A percentile compares a stretch with the other conserved stretches of the same genome.
Evolutionary conservation across 148 eudicot genomes (phyloP).

Genomic region (Diospyros lotus): DNA sequence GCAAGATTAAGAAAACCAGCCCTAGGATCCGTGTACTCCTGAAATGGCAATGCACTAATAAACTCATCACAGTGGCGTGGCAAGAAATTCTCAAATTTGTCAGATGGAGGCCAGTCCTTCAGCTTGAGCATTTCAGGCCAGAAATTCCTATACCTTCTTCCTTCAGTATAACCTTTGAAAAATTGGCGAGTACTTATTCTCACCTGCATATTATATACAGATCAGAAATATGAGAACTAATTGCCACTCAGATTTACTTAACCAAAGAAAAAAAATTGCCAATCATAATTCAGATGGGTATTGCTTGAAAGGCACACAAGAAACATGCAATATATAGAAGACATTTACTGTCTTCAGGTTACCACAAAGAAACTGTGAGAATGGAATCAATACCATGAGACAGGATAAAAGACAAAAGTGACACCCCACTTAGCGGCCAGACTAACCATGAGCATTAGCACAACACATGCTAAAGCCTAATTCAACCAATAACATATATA

Average conservation of each 20-base stretch:
- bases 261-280: neutral
- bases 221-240: neutral
- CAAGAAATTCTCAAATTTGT: conserved; percentile 74
- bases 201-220: conserved; percentile 40
- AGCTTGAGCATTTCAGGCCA: conserved; percentile 98
- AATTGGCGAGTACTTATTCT: conserved; percentile 58
- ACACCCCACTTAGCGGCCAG: too few relatives aligned
- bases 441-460: too few relatives aligned
- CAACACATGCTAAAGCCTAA: too few relatives aligned
- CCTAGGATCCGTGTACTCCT: conserved; percentile 81
- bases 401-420: neutral
- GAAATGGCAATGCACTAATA: conserved; percentile 70
- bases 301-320: neutral
- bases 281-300: neutral
- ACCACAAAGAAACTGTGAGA: neutral
- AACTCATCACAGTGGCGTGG: conserved; percentile 91
- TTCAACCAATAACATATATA: too few relatives aligned
- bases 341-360: neutral
- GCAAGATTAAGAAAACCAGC: conserved; percentile 78
- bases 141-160: conserved; percentile 59
- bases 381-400: neutral
- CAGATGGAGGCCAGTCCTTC: conserved; percentile 97
- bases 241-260: too few relatives aligned
- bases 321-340: neutral
- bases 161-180: conserved; percentile 68